Evolutionary conservation across 1,139 yeast species (phyloP), one percentile per base, ranked within the genome.

Genomic region (Sugiyamaella paludigena): DNA sequence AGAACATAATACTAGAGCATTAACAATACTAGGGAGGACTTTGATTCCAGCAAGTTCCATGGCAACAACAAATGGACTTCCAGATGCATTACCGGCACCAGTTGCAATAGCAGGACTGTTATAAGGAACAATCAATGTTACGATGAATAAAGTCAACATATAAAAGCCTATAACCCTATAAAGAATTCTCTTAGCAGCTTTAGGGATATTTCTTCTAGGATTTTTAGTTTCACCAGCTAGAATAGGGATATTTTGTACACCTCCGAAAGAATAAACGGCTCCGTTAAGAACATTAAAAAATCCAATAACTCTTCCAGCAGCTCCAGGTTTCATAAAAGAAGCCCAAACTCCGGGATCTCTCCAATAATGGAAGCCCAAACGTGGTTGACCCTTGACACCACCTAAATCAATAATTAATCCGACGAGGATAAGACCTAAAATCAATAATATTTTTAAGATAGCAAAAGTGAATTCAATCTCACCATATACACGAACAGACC

Each of bases 191-290:
- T 83, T 83, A 54, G 80, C 79, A 32, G 89, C 88, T 52, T 73
- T 70, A 49, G 91, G 88, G 47, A 85, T 73, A 7, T 84, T 72
- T 60, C 74, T 75, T 65, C 84, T 74, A 47, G 95, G 95, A 65
- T 85, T 81, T 40, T 74, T 74, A 40, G 95, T 81, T 69, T 88
- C 96, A 12, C 94, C 88, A 34, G 95, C 88, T 13, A 95, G 89
- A 55, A 88, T 73, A 48, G 94, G 92, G 50, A 84, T 84, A 63
- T 84, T 75, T 69, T 87, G 95, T 47, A 85, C 79, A 60, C 94
- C 94, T 47, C 91, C 89, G 61, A 86, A 84, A 2, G 96, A 81
- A 68, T 87, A 89, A 6, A 96, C 94, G 28, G 95, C 94, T 28
- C 83, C 79, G 46, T 88, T 87, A 61, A 89, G 85, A 30, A 85